Conservation (phyloP, 2,329 filamentous ascomycete genomes). For the Dactylellina cionopaga region DNA sequence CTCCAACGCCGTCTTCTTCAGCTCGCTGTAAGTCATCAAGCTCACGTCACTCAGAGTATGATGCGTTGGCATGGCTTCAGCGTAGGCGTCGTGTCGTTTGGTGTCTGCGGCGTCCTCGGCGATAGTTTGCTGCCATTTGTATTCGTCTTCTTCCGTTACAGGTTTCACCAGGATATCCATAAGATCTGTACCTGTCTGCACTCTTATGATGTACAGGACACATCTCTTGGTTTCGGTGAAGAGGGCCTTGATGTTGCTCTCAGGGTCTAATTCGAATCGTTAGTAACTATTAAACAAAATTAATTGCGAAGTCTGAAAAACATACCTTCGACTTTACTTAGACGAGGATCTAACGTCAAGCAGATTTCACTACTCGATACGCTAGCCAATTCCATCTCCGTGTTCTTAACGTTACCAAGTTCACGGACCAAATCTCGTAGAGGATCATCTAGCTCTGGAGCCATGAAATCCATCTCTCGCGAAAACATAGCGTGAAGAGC, state of each 20-base stretch:
- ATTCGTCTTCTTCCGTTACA: conserved; percentile 85
- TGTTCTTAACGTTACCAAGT: conserved; percentile 93
- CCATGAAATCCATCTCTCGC: conserved; percentile 79
- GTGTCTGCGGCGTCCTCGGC: conserved; percentile 78
- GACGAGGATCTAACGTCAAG: conserved; percentile 86
- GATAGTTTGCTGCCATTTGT: conserved; percentile 83
- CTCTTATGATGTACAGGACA: conserved; percentile 95
- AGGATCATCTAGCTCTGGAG: conserved; percentile 82
- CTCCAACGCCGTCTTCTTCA: conserved; percentile 92
- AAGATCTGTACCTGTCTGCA: conserved; percentile 90
- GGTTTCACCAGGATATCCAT: conserved; percentile 94
- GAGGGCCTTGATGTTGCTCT: conserved; percentile 87
- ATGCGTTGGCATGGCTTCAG: conserved; percentile 72
- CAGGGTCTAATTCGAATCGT: conserved; percentile 72
- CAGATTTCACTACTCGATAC: conserved; percentile 89
- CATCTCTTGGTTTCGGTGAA: conserved; percentile 99
- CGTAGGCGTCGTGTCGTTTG: conserved; percentile 83
- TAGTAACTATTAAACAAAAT: conserved; percentile 51
- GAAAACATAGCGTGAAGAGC: conserved; percentile 90
- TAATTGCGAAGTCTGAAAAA: not conserved
- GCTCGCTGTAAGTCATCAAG: conserved; percentile 84
- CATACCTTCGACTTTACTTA: conserved; percentile 81
- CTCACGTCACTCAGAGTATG: conserved; percentile 80
- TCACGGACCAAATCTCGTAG: conserved; percentile 92
- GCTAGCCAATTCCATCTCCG: conserved; percentile 90